Evolutionary conservation across 106 monocot genomes (phyloP).

Genomic region (Dendrobium officinale): DNA sequence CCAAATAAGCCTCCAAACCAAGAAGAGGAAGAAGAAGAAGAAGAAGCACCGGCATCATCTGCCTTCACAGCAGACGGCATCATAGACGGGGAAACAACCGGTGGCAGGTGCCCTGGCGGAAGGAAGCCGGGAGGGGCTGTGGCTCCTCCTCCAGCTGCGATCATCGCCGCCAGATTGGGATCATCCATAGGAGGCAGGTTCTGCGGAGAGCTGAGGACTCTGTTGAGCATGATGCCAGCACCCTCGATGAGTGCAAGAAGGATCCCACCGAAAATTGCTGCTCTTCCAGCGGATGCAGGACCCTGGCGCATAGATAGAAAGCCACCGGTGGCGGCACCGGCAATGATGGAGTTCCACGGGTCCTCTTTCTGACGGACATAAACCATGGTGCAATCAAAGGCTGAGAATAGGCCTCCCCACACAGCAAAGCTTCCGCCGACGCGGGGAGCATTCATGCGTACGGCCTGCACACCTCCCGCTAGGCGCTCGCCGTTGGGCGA

Average conservation of each 20-base stretch:
- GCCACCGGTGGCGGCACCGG: slow-evolving; percentile 82
- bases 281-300: slow-evolving; percentile 30
- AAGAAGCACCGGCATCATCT: neutral
- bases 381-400: slow-evolving; percentile 87
- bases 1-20: slow-evolving; percentile 19
- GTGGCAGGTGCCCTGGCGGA: neutral
- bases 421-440: slow-evolving; percentile 93
- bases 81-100: neutral
- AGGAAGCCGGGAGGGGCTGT: neutral
- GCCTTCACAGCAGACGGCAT: neutral
- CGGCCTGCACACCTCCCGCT: slow-evolving; percentile 50
- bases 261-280: slow-evolving; percentile 21
- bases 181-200: slow-evolving; percentile 19
- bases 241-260: slow-evolving; percentile 25
- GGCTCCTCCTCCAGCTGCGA: slow-evolving; percentile 3
- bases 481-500: slow-evolving; percentile 79
- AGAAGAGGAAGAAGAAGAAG: slow-evolving; percentile 13
- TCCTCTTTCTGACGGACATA: slow-evolving; percentile 92
- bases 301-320: slow-evolving; percentile 78
- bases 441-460: slow-evolving; percentile 77
- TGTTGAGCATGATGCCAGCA: slow-evolving; percentile 26
- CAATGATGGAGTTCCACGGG: slow-evolving; percentile 86
- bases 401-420: slow-evolving; percentile 92
- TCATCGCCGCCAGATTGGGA: slow-evolving; percentile 14
- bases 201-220: slow-evolving; percentile 15